A percentile compares a stretch with the other conserved stretches of the same genome.
Evolutionary conservation across 2,329 filamentous ascomycete genomes (phyloP).

Genomic region (Monilinia polystroma): DNA sequence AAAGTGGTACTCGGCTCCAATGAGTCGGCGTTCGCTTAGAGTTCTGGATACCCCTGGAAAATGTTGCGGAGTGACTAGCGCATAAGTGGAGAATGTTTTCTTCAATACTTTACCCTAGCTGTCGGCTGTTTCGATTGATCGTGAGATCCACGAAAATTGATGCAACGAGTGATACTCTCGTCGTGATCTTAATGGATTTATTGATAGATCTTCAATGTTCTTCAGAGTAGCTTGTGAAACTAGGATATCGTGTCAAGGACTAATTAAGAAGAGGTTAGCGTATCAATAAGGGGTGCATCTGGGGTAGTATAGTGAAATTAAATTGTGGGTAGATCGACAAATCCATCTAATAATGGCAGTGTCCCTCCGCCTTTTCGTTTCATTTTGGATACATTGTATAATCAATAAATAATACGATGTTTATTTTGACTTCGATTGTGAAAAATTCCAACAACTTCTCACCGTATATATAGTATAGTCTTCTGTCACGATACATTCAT

Average conservation of each 20-base stretch:
- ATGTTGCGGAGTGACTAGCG: background rate
- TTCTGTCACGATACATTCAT: background rate
- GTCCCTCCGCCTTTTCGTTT: background rate
- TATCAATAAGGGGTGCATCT: background rate
- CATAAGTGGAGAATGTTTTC: background rate
- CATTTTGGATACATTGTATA: background rate
- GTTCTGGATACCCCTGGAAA: background rate
- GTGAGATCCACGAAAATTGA: background rate
- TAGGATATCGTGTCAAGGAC: background rate
- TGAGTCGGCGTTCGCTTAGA: conserved; percentile 1
- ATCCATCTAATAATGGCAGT: background rate
- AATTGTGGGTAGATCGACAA: conserved; percentile 2
- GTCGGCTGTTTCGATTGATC: no score
- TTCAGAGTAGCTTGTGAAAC: background rate
- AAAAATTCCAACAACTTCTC: background rate
- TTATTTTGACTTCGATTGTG: background rate
- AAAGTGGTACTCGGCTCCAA: conserved; percentile 3
- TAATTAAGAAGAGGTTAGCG: background rate
- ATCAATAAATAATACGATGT: background rate
- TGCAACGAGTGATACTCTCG: background rate
- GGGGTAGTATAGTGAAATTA: background rate
- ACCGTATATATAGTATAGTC: background rate
- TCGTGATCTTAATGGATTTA: background rate
- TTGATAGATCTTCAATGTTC: background rate
- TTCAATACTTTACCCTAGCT: background rate